phyloP scores from a whole-genome alignment of 176 grass and related monocot genomes.

The Alloteropsis semialata region DNA sequence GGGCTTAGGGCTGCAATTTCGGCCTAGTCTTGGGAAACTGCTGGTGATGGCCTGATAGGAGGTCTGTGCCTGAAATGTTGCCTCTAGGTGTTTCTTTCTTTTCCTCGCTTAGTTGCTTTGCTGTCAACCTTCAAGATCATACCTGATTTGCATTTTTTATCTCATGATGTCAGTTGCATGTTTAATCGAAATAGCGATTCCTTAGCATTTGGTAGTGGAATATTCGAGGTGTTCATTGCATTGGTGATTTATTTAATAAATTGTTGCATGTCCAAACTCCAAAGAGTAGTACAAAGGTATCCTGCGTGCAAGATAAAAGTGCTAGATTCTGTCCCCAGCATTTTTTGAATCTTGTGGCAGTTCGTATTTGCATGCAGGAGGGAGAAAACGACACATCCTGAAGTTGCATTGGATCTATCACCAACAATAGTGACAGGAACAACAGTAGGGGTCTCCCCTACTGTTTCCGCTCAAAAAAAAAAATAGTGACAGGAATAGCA shows the following conservation, averaged over 20 bases:
- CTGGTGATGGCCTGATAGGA: slow-evolving; percentile 13
- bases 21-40: slow-evolving; percentile 25
- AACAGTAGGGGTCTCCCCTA: slow-evolving; percentile 2
- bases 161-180: background rate
- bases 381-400: slow-evolving; percentile 51
- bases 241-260: background rate
- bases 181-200: background rate
- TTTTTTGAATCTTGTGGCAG: slow-evolving; percentile 44
- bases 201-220: background rate
- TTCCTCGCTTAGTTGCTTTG: slow-evolving; percentile 3
- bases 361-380: slow-evolving; percentile 43
- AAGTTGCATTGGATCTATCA: slow-evolving; percentile 60
- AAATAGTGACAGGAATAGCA: slow-evolving; percentile 37
- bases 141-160: slow-evolving; percentile 26
- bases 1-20: slow-evolving; percentile 29
- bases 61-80: slow-evolving; percentile 24
- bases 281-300: slow-evolving; percentile 15
- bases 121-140: background rate
- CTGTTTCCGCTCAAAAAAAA: background rate
- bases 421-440: slow-evolving; percentile 47
- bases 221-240: slow-evolving; percentile 17
- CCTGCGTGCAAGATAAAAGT: slow-evolving; percentile 24
- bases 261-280: background rate
- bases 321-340: slow-evolving; percentile 28
- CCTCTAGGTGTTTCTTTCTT: slow-evolving; percentile 31